Evolutionary conservation across 179 eudicot species (phyloP).

Genomic region (Beta corolliflora): DNA sequence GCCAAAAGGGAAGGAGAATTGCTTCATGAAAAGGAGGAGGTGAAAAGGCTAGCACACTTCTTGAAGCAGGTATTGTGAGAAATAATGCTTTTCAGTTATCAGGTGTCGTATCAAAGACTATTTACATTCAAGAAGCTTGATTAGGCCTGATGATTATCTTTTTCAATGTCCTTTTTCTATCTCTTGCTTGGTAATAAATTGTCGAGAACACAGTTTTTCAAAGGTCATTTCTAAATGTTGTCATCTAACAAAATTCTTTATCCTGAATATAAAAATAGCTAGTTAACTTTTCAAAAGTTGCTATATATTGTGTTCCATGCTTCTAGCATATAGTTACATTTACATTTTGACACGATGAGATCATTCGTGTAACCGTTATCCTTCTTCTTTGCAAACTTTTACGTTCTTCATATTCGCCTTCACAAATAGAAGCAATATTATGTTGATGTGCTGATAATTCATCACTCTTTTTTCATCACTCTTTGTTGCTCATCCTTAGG

Average conservation of each 20-base stretch:
- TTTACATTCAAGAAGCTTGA: neutral
- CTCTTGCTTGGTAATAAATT: neutral
- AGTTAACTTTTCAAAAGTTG: neutral
- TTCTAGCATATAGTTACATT: neutral
- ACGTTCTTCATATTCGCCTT: neutral
- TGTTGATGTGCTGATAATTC: neutral
- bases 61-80: constrained; percentile 73
- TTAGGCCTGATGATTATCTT: neutral
- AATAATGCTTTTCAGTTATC: constrained; percentile 3
- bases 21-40: constrained; percentile 92
- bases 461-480: neutral
- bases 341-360: neutral
- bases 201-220: neutral
- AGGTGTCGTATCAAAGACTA: too few species aligned
- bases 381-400: neutral
- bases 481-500: constrained; percentile 44
- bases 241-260: neutral
- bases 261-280: neutral
- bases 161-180: neutral
- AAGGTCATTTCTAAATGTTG: neutral
- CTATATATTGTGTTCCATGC: neutral
- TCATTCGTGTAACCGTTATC: neutral
- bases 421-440: neutral
- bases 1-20: constrained; percentile 95
- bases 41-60: constrained; percentile 83